A percentile compares a stretch with the other conserved stretches of the same genome.
Conservation (phyloP, 2,329 filamentous ascomycete genomes). For the Calonectria hongkongensis region DNA sequence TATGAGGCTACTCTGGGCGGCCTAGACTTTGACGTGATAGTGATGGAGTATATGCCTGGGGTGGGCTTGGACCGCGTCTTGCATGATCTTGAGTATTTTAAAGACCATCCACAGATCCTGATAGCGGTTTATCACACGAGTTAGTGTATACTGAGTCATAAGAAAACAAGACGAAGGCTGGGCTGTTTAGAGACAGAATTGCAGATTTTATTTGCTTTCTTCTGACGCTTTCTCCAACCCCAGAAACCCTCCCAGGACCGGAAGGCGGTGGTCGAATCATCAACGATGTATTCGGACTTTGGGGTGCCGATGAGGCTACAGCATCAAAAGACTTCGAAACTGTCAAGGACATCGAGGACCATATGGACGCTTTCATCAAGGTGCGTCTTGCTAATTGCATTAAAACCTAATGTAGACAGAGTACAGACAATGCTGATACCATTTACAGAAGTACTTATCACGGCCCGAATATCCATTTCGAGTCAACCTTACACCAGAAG, state of each 20-base stretch:
- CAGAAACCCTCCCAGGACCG: background rate
- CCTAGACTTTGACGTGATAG: background rate
- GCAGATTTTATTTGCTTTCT: slow-evolving; percentile 13
- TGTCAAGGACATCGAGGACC: background rate
- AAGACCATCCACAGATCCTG: background rate
- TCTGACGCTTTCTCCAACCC: background rate
- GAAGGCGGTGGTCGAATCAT: background rate
- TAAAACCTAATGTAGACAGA: background rate
- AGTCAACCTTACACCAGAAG: background rate
- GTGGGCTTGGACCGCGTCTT: background rate
- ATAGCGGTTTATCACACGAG: background rate
- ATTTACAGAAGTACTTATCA: background rate
- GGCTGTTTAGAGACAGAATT: background rate
- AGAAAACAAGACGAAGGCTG: background rate
- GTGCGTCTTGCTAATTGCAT: background rate
- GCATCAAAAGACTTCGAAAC: background rate
- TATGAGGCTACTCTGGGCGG: background rate
- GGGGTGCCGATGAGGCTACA: background rate
- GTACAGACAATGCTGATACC: background rate
- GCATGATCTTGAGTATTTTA: background rate
- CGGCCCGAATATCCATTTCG: too few relatives aligned
- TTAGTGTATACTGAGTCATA: background rate
- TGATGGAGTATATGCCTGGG: background rate
- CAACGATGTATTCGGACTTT: background rate
- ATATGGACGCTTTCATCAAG: background rate